A percentile compares a stretch with the other conserved stretches of the same genome.
phyloP scores from a whole-genome alignment of 352 stramenopile genomes.

The Thalassiosira mediterranea region DNA sequence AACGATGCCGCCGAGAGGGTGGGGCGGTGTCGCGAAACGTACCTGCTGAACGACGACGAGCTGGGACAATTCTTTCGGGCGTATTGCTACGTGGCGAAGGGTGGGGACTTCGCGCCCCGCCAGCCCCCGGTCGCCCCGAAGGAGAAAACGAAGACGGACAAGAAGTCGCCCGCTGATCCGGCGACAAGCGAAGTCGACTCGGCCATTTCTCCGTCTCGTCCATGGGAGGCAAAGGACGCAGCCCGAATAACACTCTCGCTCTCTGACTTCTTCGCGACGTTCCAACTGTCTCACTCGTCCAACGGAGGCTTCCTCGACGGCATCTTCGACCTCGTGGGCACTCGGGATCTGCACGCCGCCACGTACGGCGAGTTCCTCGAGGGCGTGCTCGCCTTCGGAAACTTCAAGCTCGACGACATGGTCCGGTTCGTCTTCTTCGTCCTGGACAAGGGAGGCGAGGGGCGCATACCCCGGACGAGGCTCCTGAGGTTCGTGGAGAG shows the following conservation, averaged over 20 bases:
- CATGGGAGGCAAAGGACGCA: slow-evolving; percentile 31
- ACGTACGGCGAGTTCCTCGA: slow-evolving; percentile 46
- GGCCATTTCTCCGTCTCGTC: slow-evolving; percentile 3
- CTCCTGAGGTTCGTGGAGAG: slow-evolving; percentile 48
- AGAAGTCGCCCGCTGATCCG: not conserved
- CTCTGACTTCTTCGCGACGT: slow-evolving; percentile 36
- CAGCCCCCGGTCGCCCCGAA: not conserved
- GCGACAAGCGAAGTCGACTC: not conserved
- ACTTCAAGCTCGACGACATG: slow-evolving; percentile 58
- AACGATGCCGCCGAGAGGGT: slow-evolving; percentile 8
- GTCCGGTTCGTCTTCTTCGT: slow-evolving; percentile 53
- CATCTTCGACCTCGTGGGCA: slow-evolving; percentile 48
- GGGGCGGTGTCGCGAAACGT: slow-evolving; percentile 9
- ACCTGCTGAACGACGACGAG: slow-evolving; percentile 32
- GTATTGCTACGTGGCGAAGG: slow-evolving; percentile 45
- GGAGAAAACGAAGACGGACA: not conserved
- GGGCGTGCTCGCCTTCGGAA: slow-evolving; percentile 27
- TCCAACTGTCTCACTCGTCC: slow-evolving; percentile 17
- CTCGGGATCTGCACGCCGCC: slow-evolving; percentile 45
- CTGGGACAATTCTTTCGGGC: slow-evolving; percentile 41
- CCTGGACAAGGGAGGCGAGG: slow-evolving; percentile 42
- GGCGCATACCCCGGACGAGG: slow-evolving; percentile 24
- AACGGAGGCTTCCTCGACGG: slow-evolving; percentile 33
- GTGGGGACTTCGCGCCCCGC: slow-evolving; percentile 1
- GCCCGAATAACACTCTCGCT: slow-evolving; percentile 25